Evolutionary conservation across 2,329 filamentous ascomycete genomes (phyloP), one percentile per base, ranked within the genome.

Genomic region (Dothiorella sarmentorum): DNA sequence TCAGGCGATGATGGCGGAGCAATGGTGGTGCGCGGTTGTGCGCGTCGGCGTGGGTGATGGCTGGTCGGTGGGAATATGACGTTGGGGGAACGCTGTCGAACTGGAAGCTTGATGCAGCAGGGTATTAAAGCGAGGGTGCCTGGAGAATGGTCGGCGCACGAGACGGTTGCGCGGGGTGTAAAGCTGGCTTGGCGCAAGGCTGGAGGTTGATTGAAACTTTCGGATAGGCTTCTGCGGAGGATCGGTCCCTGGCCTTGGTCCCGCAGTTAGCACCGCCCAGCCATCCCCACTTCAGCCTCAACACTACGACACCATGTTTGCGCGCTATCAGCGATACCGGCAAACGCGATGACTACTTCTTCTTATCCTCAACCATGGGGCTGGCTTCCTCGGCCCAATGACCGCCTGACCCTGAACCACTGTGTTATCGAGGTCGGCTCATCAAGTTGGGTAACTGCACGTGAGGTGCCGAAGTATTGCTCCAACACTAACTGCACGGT

Each of bases 161-260:
- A 9, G 27, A 17, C 17, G 20, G 55, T 29, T 27, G 10, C 24
- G 22, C 6, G n/a, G 53, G 18, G 20, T 18, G 17, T 22, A 26
- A 27, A 9, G 44, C 27, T 7, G 22, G 20, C 24, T 11, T 10
- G 22, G 20, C 9, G 11, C 11, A 24, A 38, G 55, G 43, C 9
- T 52, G 44, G 56, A 51, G 10, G 56, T 58, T 58, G 56, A 44
- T 43, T 52, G 56, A 58, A 58, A 58, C 56, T 58, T 58, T 44
- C 37, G 56, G 45, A 49, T 58, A 49, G 56, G 56, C 44, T 52
- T 31, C 35, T 53, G 56, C 44, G 56, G 35, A 53, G 47, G 47
- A 52, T 52, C 47, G 20, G 18, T 52, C 47, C 47, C 47, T 51
- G 49, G 24, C 20, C 18, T n/a, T 20, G 17, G 9, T 26, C 35